Evolutionary conservation across 257 asterid genomes (phyloP), one percentile per base, ranked within the genome.

Genomic region (Scutellaria minor): DNA sequence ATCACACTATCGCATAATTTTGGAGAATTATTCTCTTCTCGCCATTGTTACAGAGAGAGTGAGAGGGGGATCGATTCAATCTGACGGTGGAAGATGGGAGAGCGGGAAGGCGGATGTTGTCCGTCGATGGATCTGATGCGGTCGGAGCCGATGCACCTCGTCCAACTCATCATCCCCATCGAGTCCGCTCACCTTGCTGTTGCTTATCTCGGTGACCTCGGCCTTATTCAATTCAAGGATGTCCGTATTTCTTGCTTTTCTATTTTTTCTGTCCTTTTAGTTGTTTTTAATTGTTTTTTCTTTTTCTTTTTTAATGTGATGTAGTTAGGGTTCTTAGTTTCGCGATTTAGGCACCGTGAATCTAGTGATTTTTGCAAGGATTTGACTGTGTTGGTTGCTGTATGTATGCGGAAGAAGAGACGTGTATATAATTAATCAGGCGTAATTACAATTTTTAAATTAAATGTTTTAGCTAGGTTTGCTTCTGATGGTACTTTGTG

Each of bases 41-140:
- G 73, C 12, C 37, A 68, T 80, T 20, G 46, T 55, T 69, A 70
- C 24, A 69, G 61, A 63, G 78, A 70, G 75, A 62, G 62, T 6
- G 46, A 1, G 62, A 31, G 37, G 5, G 5, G 42, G 66, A 76
- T 82, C 50, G 80, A 75, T 75, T 65, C 13, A 68, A 79, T 78
- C 81, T 51, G 79, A 70, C 66, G 68, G 78, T 48, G 70, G 77
- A 82, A 75, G 68, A 90, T 90, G 97, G 97, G 82, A 70, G 96
- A 88, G 82, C 84, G 74, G 81, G 90, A 79, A 73, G 83, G 89
- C 41, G 89, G 98, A 80, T 88, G 98, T 73, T 93, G 95, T 80
- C 97, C 98, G 73, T 72, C 96, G 72, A 93, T 88, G 98, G 97
- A 93, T 93, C 96, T 93, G 91, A 84, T 90, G 89, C 87, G 98